These are phyloP conservation scores for Graphilbum ipis-grandicollis DNA, from an alignment of 2,329 filamentous ascomycete species.

Conservation along the genomic window DNA sequence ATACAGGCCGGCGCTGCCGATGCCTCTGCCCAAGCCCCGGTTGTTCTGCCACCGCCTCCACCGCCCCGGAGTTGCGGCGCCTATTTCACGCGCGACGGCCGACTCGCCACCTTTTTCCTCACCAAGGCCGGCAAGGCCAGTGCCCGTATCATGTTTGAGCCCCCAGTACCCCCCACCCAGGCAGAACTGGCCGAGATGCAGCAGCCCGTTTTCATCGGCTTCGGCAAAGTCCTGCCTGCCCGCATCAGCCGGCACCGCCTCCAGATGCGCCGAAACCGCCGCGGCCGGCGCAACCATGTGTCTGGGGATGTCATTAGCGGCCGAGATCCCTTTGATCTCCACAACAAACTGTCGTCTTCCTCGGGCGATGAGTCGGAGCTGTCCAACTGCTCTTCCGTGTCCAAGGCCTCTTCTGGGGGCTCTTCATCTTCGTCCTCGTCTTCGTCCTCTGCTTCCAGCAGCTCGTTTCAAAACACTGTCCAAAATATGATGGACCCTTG, in stretches of 20 bases:
- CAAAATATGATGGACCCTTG: conserved; percentile 7
- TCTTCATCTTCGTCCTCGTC: background rate
- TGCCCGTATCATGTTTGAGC: conserved; percentile 26
- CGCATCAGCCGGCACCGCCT: background rate
- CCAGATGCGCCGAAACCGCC: conserved; percentile 12
- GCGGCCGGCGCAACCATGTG: conserved; percentile 3
- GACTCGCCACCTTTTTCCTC: conserved; percentile 50
- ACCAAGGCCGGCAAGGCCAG: conserved; percentile 45
- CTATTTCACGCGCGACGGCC: conserved; percentile 43
- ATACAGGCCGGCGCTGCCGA: conserved; percentile 10
- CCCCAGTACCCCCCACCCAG: conserved; percentile 18
- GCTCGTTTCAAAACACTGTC: background rate
- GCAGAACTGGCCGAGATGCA: conserved; percentile 7
- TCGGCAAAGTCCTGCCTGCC: conserved; percentile 7
- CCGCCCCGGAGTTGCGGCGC: conserved; percentile 41
- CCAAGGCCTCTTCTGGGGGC: background rate
- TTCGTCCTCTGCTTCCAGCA: too few species aligned
- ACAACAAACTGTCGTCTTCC: too few species aligned
- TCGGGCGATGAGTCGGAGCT: too few species aligned
- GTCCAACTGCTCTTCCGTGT: conserved; percentile 16
- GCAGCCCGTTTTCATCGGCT: conserved; percentile 10
- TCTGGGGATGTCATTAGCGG: conserved; percentile 8
- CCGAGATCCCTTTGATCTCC: too few species aligned
- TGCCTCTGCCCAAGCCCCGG: background rate
- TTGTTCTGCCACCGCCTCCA: conserved; percentile 28